Conservation (phyloP, 257 asterid species). For the Nemophila menziesii region DNA sequence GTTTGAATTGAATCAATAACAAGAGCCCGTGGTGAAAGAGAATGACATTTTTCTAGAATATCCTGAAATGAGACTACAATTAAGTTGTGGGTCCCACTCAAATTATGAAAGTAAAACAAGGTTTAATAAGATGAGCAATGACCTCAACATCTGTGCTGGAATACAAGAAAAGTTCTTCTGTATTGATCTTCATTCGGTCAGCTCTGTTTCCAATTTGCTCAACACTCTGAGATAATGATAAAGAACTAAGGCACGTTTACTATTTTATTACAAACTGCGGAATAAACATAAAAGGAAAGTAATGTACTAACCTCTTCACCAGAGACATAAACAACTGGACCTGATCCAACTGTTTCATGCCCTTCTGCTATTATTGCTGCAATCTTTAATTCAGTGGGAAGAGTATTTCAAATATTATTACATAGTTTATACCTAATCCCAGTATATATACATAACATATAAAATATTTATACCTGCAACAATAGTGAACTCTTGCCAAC, state of each 20-base stretch:
- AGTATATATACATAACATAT: not conserved
- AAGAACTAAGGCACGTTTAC: not conserved
- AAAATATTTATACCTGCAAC: conserved; percentile 55
- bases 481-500: conserved; percentile 87
- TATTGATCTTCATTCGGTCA: conserved; percentile 57
- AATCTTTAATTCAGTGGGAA: conserved; percentile 32
- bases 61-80: conserved; percentile 42
- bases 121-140: conserved; percentile 1
- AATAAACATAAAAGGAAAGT: not conserved
- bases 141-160: conserved; percentile 95
- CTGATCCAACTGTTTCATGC: conserved; percentile 28
- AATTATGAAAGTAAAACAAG: not conserved
- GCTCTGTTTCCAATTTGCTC: conserved; percentile 94
- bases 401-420: conserved; percentile 4
- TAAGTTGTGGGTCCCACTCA: not conserved
- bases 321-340: conserved; percentile 79
- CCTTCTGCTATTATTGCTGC: conserved; percentile 79
- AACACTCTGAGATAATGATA: conserved; percentile 53
- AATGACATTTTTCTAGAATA: conserved; percentile 60
- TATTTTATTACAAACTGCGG: not conserved
- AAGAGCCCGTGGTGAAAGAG: conserved; percentile 53
- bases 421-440: not conserved
- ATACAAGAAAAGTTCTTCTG: conserved; percentile 53
- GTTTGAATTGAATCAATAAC: conserved; percentile 93
- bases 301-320: conserved; percentile 78